A percentile compares a stretch with the other conserved stretches of the same genome.
Evolutionary conservation across 768 basidiomycete genomes (phyloP).

Genomic region (Sarcodon aspratus): DNA sequence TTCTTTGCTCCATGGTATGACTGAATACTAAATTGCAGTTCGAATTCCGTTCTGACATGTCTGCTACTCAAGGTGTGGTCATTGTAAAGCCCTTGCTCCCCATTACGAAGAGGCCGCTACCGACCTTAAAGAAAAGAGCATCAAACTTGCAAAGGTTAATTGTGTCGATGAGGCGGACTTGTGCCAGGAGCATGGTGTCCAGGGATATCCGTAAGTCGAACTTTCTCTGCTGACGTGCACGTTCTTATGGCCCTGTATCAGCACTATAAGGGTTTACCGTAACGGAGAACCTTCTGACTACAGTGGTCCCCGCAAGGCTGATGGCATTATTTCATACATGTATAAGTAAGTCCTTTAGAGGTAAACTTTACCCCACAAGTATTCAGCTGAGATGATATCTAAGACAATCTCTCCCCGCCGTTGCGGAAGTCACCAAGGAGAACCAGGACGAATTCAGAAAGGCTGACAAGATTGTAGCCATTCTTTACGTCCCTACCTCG

Average conservation of each 20-base stretch:
- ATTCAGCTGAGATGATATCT: constrained; percentile 9
- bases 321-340: constrained; percentile 97
- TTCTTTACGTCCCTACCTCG: constrained; percentile 74
- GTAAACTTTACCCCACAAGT: background rate
- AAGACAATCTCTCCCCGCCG: constrained; percentile 90
- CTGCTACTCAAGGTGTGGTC: constrained; percentile 62
- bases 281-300: constrained; percentile 77
- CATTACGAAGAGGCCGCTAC: constrained; percentile 94
- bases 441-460: constrained; percentile 80
- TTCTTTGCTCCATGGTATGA: constrained; percentile 84
- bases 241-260: constrained; percentile 15
- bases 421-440: constrained; percentile 65
- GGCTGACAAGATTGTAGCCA: constrained; percentile 81
- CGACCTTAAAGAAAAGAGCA: constrained; percentile 76
- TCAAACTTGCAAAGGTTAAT: constrained; percentile 93
- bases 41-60: background rate
- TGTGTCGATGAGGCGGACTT: constrained; percentile 92
- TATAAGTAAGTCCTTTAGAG: constrained; percentile 52
- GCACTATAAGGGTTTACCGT: constrained; percentile 87
- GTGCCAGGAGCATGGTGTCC: constrained; percentile 78
- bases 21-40: background rate
- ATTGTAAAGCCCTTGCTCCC: constrained; percentile 92
- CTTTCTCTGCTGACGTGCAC: background rate
- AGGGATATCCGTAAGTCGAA: constrained; percentile 85
- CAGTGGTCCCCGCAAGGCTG: constrained; percentile 81